Percentiles rank a stretch among this genome's conserved stretches.
phyloP scores from a whole-genome alignment of 495 filamentous ascomycete genomes.

The Xylaria acuta region DNA sequence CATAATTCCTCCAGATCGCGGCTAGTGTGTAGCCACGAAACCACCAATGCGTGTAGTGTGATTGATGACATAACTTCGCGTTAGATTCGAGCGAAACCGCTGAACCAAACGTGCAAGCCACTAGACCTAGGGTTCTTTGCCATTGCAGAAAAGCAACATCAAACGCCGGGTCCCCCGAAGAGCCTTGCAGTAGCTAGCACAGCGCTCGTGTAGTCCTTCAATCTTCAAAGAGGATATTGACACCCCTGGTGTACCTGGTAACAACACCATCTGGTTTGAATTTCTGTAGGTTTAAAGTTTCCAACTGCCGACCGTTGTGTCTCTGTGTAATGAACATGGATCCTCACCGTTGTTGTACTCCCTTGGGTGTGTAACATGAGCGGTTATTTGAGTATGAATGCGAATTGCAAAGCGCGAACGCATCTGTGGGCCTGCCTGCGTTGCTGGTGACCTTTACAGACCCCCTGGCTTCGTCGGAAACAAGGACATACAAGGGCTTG shows the following conservation, averaged over 20 bases:
- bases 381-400: not conserved
- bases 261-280: not conserved
- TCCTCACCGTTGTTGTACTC: not conserved
- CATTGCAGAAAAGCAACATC: conserved; percentile 13
- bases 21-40: not conserved
- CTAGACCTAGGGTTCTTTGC: not conserved
- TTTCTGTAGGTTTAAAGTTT: not conserved
- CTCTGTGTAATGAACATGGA: conserved; percentile 2
- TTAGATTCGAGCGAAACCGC: conserved; percentile 1
- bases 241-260: not conserved
- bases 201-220: not conserved
- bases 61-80: conserved; percentile 13
- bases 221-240: not conserved
- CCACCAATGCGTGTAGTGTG: conserved; percentile 7
- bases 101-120: conserved; percentile 6
- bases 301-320: conserved; percentile 16
- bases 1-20: not conserved
- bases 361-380: conserved; percentile 8
- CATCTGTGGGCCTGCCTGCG: not conserved
- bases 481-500: not conserved
- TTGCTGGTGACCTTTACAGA: not conserved
- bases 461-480: conserved; percentile 9
- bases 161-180: not conserved
- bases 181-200: not conserved
- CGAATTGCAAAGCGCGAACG: not conserved